phyloP scores from a whole-genome alignment of 2,329 filamentous ascomycete genomes.

The Chaetomium olivaceum region DNA sequence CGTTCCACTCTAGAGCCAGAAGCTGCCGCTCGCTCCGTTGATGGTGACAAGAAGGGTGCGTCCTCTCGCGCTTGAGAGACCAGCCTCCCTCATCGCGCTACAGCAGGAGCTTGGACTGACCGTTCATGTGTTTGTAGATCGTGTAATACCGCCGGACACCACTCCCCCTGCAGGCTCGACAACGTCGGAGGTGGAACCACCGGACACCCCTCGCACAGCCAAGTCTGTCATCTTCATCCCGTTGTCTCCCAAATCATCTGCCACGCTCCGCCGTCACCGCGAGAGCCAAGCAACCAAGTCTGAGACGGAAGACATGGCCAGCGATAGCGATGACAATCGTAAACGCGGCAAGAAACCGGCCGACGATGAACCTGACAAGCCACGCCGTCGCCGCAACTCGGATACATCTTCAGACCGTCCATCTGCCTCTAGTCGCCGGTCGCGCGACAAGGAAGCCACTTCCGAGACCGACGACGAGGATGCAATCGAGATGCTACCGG shows the following conservation, averaged over 20 bases:
- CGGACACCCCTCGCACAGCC: slow-evolving; percentile 26
- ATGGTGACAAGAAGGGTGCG: slow-evolving; percentile 34
- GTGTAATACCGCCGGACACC: slow-evolving; percentile 24
- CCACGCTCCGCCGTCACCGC: slow-evolving; percentile 47
- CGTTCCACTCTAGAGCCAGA: slow-evolving; percentile 29
- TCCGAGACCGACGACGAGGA: slow-evolving; percentile 40
- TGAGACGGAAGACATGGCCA: slow-evolving; percentile 16
- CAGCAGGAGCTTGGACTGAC: slow-evolving; percentile 9
- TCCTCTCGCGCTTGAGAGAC: slow-evolving; percentile 29
- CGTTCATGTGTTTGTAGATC: slow-evolving; percentile 22
- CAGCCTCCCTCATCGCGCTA: not conserved
- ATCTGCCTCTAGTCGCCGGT: slow-evolving; percentile 30
- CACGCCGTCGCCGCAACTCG: slow-evolving; percentile 37
- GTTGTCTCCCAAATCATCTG: slow-evolving; percentile 51
- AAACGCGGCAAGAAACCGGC: not conserved
- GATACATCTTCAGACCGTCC: slow-evolving; percentile 41
- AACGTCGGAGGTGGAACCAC: slow-evolving; percentile 17
- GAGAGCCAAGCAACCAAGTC: slow-evolving; percentile 36
- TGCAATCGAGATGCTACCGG: slow-evolving; percentile 48
- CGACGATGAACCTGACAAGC: slow-evolving; percentile 1
- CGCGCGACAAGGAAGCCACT: not conserved
- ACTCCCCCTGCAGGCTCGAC: not conserved
- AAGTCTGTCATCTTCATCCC: slow-evolving; percentile 52
- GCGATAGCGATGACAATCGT: slow-evolving; percentile 14
- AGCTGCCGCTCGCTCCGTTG: slow-evolving; percentile 23